A percentile compares a stretch with the other conserved stretches of the same genome.
phyloP scores from a whole-genome alignment of 2,329 filamentous ascomycete species.

The Berkeleyomyces rouxiae region DNA sequence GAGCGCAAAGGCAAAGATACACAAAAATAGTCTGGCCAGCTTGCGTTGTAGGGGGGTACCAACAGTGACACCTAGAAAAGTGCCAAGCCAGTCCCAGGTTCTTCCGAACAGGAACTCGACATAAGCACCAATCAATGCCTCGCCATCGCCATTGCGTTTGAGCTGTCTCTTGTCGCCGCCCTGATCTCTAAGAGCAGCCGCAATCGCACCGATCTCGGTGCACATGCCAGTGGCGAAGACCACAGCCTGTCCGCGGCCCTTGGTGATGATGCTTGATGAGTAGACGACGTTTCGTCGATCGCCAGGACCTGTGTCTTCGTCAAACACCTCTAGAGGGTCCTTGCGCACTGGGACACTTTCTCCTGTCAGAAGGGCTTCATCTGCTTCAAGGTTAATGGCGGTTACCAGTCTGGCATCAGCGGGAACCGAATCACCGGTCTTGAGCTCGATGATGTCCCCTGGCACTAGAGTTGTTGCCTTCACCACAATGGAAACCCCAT shows the following conservation, averaged over 20 bases:
- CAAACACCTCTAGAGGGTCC: conserved; percentile 26
- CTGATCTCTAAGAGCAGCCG: conserved; percentile 31
- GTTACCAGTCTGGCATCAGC: conserved; percentile 34
- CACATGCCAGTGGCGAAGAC: conserved; percentile 43
- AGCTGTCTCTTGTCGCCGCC: conserved; percentile 34
- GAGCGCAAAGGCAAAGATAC: conserved; percentile 50
- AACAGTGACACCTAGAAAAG: conserved; percentile 50
- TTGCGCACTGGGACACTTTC: conserved; percentile 41
- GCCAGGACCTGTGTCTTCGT: conserved; percentile 23
- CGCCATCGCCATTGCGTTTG: conserved; percentile 35
- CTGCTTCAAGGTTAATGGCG: conserved; percentile 44
- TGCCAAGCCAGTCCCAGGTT: conserved; percentile 38
- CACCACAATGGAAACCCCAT: conserved; percentile 21
- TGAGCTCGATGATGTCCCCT: conserved; percentile 34
- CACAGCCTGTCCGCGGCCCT: conserved; percentile 40
- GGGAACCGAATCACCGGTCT: conserved; percentile 37
- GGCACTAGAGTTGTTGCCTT: conserved; percentile 29
- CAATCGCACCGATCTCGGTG: conserved; percentile 44
- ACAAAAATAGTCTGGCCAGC: conserved; percentile 47
- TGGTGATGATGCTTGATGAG: conserved; percentile 37
- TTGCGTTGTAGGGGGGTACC: conserved; percentile 55
- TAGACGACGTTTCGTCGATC: conserved; percentile 42
- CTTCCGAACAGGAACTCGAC: conserved; percentile 31
- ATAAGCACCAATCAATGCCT: conserved; percentile 36
- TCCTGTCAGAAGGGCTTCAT: conserved; percentile 44